Evolutionary conservation across 169 alveolate species (phyloP), one percentile per base, ranked within the genome.

Genomic region (Nephromyces sp.): DNA sequence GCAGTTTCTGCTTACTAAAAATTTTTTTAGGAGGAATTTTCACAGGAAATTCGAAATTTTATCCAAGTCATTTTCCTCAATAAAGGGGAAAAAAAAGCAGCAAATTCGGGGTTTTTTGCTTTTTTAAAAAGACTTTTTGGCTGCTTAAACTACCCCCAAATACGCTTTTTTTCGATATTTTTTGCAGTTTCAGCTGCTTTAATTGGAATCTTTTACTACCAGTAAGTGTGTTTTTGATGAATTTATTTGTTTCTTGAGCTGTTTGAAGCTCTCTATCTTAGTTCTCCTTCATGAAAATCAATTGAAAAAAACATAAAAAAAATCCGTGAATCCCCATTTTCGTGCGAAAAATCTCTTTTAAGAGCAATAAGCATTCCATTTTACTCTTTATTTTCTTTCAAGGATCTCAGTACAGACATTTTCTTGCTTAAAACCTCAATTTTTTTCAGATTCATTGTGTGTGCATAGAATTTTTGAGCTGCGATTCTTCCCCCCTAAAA

Each of bases 111-210:
- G n/a, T n/a, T n/a, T n/a, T n/a, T n/a, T n/a, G n/a, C n/a, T n/a
- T n/a, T n/a, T n/a, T n/a, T n/a, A n/a, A n/a, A n/a, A 34, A 43
- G 30, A 28, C 69, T 63, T 3, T 21, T 32, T 52, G 35, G 31
- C 3, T 22, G 62, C 35, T 43, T 52, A 72, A 66, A 52, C 25
- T 66, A 29, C 0, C 22, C 68, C 68, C 76, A 70, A 34, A 53
- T 74, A 74, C 32, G 52, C 32, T 74, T 74, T 52, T 74, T 74
- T 8, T 66, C 68, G 30, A 63, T 74, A 28, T 51, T 66, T 6
- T 68, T 64, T 27, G 75, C 62, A 22, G 22, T 43, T 0, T 67
- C 61, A 72, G 63, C 31, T 28, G 75, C 66, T 21, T 30, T 75
- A 25, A 67, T 68, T 32, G 61, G 8, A 6, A 6, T 75, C 72